These are phyloP conservation scores for Beauveria caledonica DNA, from an alignment of 2,329 filamentous ascomycete species.

Conservation along the genomic window DNA sequence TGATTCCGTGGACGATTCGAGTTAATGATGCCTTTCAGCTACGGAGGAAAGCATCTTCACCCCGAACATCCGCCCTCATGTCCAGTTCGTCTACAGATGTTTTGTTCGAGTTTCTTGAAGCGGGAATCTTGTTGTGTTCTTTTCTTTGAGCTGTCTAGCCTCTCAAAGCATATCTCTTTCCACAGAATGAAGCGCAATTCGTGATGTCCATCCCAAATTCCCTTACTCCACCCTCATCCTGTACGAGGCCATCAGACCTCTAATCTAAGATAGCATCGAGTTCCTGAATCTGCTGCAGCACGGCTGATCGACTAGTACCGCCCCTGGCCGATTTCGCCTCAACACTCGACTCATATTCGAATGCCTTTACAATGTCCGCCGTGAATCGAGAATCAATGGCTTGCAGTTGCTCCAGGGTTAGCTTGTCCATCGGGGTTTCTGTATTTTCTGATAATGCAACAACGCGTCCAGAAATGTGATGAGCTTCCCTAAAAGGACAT, in stretches of 20 bases:
- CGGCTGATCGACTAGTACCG: slow-evolving; percentile 58
- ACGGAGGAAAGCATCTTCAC: slow-evolving; percentile 4
- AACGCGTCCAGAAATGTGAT: slow-evolving; percentile 65
- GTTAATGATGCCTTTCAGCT: slow-evolving; percentile 12
- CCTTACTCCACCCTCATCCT: slow-evolving; percentile 2
- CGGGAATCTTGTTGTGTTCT: slow-evolving; percentile 7
- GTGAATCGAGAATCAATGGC: slow-evolving; percentile 59
- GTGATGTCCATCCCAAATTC: slow-evolving; percentile 20
- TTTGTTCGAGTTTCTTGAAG: slow-evolving; percentile 14
- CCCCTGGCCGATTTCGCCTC: slow-evolving; percentile 61
- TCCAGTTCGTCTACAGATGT: slow-evolving; percentile 10
- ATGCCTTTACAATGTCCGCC: slow-evolving; percentile 54
- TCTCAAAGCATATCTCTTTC: slow-evolving; percentile 18
- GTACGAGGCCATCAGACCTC: background rate
- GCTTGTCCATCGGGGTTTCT: slow-evolving; percentile 57
- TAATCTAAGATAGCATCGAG: slow-evolving; percentile 28
- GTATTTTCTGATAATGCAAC: slow-evolving; percentile 62
- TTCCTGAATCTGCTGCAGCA: slow-evolving; percentile 51
- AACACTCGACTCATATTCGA: slow-evolving; percentile 66
- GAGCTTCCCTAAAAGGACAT: slow-evolving; percentile 69
- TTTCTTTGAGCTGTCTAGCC: background rate
- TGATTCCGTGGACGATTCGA: slow-evolving; percentile 5
- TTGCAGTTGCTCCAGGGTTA: slow-evolving; percentile 59
- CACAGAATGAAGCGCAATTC: slow-evolving; percentile 17
- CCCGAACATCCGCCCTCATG: slow-evolving; percentile 5